Base-by-base conservation (phyloP, 768 basidiomycete species). In the Multifurca ochricompacta region DNA sequence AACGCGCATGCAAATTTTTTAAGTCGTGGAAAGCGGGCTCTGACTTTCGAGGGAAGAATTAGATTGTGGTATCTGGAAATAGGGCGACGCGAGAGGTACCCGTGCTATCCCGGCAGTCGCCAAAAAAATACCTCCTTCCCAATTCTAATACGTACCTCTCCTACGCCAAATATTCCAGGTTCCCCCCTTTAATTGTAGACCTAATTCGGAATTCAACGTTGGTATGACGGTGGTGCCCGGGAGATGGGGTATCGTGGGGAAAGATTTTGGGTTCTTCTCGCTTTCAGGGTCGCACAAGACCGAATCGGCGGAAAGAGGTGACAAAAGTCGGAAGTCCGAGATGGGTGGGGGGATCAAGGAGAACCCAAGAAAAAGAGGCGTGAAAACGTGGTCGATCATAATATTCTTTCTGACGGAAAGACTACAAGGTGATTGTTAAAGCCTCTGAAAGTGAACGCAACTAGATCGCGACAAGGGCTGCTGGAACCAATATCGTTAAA, bases 321-420 rank as follows among this genome's bases (percentile, higher is more conserved):
- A 25, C 2, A 31, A 16, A 19, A 34, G 18, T 48, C 28, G 21
- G 25, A 8, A 11, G 13, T 5, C 34, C 42, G n/a, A 6, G 37
- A 6, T 36, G 53, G 4, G 51, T 9, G 3, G 47, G 49, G 18
- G 58, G 57, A 31, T 79, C 73, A 46, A 91, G 77, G 40, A 91
- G 73, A 13, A 83, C 81, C 93, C 94, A 96, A 9, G 83, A 91
- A 51, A 96, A 81, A 2, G 91, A 94, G 11, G 87, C 78, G 65
- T 97, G 94, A 64, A 93, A 96, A 41, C 83, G 80, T 18, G 94
- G 91, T 28, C 79, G 71, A 31, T 71, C 63, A 69, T 97, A 95
- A 68, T 90, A 96, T 52, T 78, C 76, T 59, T 84, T 82, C 60
- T 94, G 86, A 49, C 84, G 82, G 31, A 90, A 71, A 3, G 68